Evolutionary conservation across 2,329 filamentous ascomycete genomes (phyloP).

Genomic region (Epichloe bromicola): DNA sequence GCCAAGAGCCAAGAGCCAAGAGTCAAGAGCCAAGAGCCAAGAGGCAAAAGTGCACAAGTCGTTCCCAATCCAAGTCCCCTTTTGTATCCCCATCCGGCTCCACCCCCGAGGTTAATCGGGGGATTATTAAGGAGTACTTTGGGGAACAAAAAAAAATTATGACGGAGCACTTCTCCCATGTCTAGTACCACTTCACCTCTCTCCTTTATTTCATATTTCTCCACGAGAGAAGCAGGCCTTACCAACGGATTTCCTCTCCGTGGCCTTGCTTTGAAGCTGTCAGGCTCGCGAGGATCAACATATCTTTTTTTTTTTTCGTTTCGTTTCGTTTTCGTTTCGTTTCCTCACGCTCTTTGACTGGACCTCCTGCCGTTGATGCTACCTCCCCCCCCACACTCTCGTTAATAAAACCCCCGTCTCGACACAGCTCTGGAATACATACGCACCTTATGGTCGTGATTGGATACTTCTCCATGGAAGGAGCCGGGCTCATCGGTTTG

Average conservation of each 20-base stretch:
- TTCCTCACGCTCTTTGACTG: neutral
- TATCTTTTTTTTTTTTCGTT: neutral
- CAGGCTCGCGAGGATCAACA: neutral
- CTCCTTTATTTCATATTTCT: conserved; percentile 1
- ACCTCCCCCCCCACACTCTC: neutral
- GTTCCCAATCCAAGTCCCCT: neutral
- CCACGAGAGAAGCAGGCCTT: conserved; percentile 1
- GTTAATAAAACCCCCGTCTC: neutral
- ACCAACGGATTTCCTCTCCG: neutral
- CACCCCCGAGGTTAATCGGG: conserved; percentile 12
- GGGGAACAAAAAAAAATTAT: conserved; percentile 8
- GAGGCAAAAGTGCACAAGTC: no score
- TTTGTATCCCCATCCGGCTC: conserved; percentile 9
- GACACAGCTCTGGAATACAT: neutral
- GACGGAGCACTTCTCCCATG: conserved; percentile 8
- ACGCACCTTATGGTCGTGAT: conserved; percentile 2
- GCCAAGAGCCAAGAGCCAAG: no score
- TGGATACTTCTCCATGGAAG: conserved; percentile 5
- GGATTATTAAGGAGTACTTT: conserved; percentile 2
- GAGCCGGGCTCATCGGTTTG: conserved; percentile 2
- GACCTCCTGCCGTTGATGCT: neutral
- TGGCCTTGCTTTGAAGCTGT: neutral
- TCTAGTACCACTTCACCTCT: neutral
- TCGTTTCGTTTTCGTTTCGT: neutral
- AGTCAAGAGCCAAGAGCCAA: no score